Evolutionary conservation across 1,284 basidiomycete species (phyloP).

Genomic region (Microbotryomycetes sp.): DNA sequence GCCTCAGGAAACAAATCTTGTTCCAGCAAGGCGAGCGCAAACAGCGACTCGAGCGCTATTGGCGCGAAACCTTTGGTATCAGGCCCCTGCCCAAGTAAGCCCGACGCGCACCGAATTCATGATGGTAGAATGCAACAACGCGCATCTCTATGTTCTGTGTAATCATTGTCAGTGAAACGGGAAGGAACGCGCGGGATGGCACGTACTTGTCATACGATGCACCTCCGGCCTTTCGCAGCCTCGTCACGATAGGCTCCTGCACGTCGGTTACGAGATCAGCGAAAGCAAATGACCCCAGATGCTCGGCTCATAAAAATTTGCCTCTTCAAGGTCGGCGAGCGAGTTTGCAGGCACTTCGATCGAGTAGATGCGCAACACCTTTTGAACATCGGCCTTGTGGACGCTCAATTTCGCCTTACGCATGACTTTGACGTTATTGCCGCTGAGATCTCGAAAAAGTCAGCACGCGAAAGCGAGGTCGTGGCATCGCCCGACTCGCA

Average conservation of each 20-base stretch:
- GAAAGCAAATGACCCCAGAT: not conserved
- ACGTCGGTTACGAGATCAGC: too few species aligned
- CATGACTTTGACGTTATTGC: constrained; percentile 16
- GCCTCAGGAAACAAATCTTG: too few species aligned
- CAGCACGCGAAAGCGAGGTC: not conserved
- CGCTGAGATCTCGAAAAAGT: not conserved
- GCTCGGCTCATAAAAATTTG: not conserved
- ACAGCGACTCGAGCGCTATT: too few species aligned
- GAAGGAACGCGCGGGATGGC: not conserved
- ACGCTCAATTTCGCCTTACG: constrained; percentile 27
- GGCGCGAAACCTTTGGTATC: too few species aligned
- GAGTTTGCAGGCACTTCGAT: constrained; percentile 28
- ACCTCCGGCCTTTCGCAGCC: constrained; percentile 27
- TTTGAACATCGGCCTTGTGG: constrained; percentile 23
- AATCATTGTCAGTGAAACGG: not conserved
- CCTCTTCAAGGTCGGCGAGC: constrained; percentile 20
- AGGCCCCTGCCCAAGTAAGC: too few species aligned
- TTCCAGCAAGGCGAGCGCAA: too few species aligned
- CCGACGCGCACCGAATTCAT: too few species aligned
- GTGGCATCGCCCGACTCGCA: too few species aligned
- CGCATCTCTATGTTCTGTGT: not conserved
- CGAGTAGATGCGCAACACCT: constrained; percentile 13
- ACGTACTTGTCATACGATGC: constrained; percentile 22
- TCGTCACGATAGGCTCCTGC: constrained; percentile 23
- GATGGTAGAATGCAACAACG: too few species aligned